phyloP scores from a whole-genome alignment of 805 yeast genomes.

The Pichia occidentalis region DNA sequence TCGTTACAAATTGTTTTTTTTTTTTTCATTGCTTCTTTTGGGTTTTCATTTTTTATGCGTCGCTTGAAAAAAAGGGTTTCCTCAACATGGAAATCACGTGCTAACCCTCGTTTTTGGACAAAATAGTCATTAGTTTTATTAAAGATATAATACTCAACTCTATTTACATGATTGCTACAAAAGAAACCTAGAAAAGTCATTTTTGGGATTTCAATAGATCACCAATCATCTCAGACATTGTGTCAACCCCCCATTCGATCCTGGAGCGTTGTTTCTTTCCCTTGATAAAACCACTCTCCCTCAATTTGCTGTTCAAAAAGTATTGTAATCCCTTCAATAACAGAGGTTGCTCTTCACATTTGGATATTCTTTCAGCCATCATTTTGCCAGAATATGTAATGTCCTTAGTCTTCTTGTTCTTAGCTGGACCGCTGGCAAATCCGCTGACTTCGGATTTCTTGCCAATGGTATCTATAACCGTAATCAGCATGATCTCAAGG shows the following conservation, averaged over 20 bases:
- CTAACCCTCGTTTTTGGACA: too few species aligned
- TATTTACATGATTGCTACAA: constrained; percentile 4
- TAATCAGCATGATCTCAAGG: constrained; percentile 65
- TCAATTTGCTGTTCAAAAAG: constrained; percentile 45
- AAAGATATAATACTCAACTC: too few species aligned
- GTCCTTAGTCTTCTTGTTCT: constrained; percentile 24
- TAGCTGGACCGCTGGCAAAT: constrained; percentile 37
- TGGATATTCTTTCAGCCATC: constrained; percentile 34
- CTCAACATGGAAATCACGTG: too few species aligned
- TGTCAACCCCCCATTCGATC: constrained; percentile 60
- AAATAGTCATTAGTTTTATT: too few species aligned
- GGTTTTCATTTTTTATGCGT: too few species aligned
- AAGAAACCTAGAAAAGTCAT: constrained; percentile 1
- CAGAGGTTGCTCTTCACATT: constrained; percentile 51
- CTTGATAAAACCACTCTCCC: constrained; percentile 39
- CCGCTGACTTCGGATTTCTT: constrained; percentile 50
- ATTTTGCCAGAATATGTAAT: constrained; percentile 29
- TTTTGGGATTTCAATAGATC: constrained; percentile 24
- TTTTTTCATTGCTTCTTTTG: too few species aligned
- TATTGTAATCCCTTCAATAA: constrained; percentile 62
- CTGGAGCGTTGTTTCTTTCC: constrained; percentile 52
- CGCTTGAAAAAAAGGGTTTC: too few species aligned
- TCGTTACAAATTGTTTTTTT: too few species aligned
- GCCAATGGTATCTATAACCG: constrained; percentile 58
- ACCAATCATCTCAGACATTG: constrained; percentile 47